Conservation (phyloP, 257 asterid species). For the Scutellaria barbata region DNA sequence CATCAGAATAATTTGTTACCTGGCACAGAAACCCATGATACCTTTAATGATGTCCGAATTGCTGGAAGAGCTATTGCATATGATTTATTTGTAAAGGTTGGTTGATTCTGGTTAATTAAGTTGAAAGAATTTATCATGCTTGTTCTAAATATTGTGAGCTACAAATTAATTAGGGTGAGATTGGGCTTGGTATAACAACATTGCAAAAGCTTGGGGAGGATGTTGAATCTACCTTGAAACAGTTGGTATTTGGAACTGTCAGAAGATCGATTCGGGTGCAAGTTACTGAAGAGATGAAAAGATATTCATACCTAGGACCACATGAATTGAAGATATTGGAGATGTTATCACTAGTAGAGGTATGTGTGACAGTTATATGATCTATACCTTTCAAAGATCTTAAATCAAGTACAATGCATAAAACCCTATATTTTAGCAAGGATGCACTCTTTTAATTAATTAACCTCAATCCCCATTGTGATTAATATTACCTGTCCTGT, state of each 20-base stretch:
- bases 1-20: conserved; percentile 58
- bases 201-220: conserved; percentile 99
- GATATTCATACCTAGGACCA: conserved; percentile 65
- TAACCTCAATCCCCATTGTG: background rate
- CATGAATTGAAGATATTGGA: conserved; percentile 83
- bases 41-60: conserved; percentile 81
- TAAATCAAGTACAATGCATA: conserved; percentile 15
- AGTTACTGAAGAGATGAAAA: conserved; percentile 83
- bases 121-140: conserved; percentile 19
- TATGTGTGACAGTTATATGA: conserved; percentile 44
- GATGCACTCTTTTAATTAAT: background rate
- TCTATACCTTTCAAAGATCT: conserved; percentile 35
- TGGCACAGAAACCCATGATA: conserved; percentile 68
- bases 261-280: conserved; percentile 82
- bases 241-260: conserved; percentile 85
- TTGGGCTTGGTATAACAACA: conserved; percentile 83
- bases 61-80: conserved; percentile 89
- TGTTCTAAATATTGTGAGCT: conserved; percentile 38
- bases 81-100: conserved; percentile 89
- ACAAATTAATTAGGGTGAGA: conserved; percentile 73
- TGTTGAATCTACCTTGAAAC: conserved; percentile 73
- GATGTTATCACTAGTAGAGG: conserved; percentile 84
- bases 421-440: background rate
- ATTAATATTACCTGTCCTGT: background rate
- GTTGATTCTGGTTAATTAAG: conserved; percentile 35